Percentiles rank a stretch among this genome's conserved stretches.
These are phyloP conservation scores for Cicer cuneatum DNA, from an alignment of 306 rosid genomes.

Conservation along the genomic window DNA sequence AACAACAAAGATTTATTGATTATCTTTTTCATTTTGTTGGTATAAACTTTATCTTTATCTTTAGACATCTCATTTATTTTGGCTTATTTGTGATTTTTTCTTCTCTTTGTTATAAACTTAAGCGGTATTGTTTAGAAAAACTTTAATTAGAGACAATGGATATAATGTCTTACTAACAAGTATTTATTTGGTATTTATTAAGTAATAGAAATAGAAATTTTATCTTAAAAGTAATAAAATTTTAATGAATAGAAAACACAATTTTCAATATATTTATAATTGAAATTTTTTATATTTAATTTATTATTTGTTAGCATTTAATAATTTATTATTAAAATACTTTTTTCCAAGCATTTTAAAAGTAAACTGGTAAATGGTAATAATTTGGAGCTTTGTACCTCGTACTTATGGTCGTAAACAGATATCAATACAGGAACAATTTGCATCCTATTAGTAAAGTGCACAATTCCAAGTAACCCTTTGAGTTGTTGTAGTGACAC, in stretches of 20 bases:
- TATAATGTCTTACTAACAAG: too few species aligned
- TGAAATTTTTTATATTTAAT: too few species aligned
- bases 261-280: too few species aligned
- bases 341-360: neutral
- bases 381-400: slow-evolving; percentile 51
- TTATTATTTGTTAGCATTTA: too few species aligned
- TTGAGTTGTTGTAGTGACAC: slow-evolving; percentile 89
- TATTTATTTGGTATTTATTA: too few species aligned
- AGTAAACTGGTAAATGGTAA: slow-evolving; percentile 1
- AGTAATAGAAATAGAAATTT: neutral
- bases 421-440: slow-evolving; percentile 73
- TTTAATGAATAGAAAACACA: neutral
- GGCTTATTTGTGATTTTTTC: neutral
- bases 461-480: slow-evolving; percentile 88
- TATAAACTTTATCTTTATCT: too few species aligned
- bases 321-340: neutral
- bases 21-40: too few species aligned
- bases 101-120: neutral
- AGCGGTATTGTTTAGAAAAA: neutral
- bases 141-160: too few species aligned
- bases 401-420: slow-evolving; percentile 58
- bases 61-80: neutral
- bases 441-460: slow-evolving; percentile 87
- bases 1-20: neutral
- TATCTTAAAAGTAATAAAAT: neutral